Conservation (phyloP, 148 eudicot genomes). For the Drosera capensis region DNA sequence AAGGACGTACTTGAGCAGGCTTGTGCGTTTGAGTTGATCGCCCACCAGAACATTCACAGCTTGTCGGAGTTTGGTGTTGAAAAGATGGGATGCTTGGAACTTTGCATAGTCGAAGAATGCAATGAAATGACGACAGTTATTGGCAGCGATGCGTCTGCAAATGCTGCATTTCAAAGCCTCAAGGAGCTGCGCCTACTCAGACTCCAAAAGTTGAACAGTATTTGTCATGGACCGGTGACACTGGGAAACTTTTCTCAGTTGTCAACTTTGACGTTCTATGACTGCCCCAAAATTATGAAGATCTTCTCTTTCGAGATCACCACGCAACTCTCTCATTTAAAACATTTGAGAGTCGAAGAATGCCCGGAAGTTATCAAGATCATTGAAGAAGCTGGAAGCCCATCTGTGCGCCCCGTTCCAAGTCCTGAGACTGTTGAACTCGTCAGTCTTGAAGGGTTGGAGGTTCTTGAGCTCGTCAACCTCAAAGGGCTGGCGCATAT, state of each 20-base stretch:
- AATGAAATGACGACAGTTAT: slow-evolving; percentile 3
- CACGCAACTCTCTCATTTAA: slow-evolving; percentile 5
- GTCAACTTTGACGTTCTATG: slow-evolving; percentile 6
- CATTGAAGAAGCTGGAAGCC: slow-evolving; percentile 9
- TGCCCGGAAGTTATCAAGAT: slow-evolving; percentile 9
- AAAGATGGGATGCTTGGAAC: slow-evolving; percentile 10
- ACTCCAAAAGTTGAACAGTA: slow-evolving; percentile 1
- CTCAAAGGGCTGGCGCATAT: neutral
- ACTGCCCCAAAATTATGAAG: slow-evolving; percentile 6
- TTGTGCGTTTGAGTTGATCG: slow-evolving; percentile 12
- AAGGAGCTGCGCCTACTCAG: slow-evolving; percentile 6
- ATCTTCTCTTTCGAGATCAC: slow-evolving; percentile 5
- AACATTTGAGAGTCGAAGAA: slow-evolving; percentile 9
- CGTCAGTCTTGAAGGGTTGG: neutral
- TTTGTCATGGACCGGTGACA: slow-evolving; percentile 3
- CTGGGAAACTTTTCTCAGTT: slow-evolving; percentile 7
- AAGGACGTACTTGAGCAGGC: slow-evolving; percentile 8
- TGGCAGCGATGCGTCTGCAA: neutral
- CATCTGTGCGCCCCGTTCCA: neutral
- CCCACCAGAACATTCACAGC: slow-evolving; percentile 6
- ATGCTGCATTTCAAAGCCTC: slow-evolving; percentile 7
- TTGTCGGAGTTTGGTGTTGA: slow-evolving; percentile 12
- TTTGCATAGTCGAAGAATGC: slow-evolving; percentile 10
- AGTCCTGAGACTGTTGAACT: neutral
- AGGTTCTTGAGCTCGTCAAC: neutral